Base-by-base conservation (phyloP, 31 red algal species). In the Asparagopsis taxiformis region DNA sequence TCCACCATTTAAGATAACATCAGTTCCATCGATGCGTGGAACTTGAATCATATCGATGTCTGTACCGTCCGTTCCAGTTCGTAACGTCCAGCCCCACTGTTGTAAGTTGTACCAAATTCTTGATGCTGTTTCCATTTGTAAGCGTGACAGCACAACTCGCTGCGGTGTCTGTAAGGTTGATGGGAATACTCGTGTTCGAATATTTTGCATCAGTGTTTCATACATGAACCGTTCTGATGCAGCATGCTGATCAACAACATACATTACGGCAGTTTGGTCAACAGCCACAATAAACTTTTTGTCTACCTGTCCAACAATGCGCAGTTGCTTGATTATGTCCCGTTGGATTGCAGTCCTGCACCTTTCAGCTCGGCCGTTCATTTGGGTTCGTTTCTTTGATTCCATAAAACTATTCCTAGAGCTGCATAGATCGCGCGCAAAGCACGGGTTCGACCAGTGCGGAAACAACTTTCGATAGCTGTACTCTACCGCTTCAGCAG, bases 211-310 rank as follows among this genome's bases (percentile, higher is more conserved):
- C 1, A 72, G 43, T 2, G 22, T 51, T 41, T 84, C 79, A 22
- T 62, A 84, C 10, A 59, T 26, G 1, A 51, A 50, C 39, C 79
- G 38, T 36, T 84, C 79, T 24, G 46, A 66, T 29, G 68, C 69
- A 5, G 79, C 79, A 52, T 84, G 79, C 52, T 84, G 79, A 39
- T 84, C 79, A 25, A 75, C 59, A 25, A 68, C 79, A 36, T 69
- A 66, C 52, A 84, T 37, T 10, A 75, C 52, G 13, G 34, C 32
- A 23, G 31, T 38, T 10, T 48, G 17, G 29, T 68, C 64, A 48
- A 48, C 32, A 51, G 19, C 64, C 16, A 68, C 19, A 37, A 68
- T 68, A 31, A 68, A 68, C 33, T 68, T 68, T 3, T 21, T 3
- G 28, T 68, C 64, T 26, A 51, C 13, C 38, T 68, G 64, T 8